These are phyloP conservation scores for Russula sp. DNA, from an alignment of 768 basidiomycete genomes.

Conservation along the genomic window DNA sequence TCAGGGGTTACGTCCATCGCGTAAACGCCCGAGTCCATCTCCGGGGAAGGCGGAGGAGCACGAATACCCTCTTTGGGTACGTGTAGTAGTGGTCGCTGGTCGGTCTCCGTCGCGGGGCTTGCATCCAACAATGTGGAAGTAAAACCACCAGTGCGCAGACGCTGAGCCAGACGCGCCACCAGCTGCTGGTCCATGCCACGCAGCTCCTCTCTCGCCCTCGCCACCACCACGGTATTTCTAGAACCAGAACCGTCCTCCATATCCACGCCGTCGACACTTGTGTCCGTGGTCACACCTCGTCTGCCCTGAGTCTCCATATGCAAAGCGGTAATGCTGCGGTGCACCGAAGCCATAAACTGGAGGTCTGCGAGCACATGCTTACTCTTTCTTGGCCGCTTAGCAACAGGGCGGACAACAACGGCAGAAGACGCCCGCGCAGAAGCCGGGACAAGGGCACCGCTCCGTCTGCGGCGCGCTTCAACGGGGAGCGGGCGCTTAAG, in stretches of 20 bases:
- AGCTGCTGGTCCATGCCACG: conserved; percentile 15
- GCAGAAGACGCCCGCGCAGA: background rate
- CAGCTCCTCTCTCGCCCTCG: conserved; percentile 6
- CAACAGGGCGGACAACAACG: conserved; percentile 2
- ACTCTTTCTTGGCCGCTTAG: conserved; percentile 21
- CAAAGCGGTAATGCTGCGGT: conserved; percentile 18
- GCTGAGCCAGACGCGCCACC: conserved; percentile 8
- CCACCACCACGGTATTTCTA: background rate
- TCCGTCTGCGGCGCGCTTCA: conserved; percentile 12
- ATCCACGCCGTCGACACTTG: background rate
- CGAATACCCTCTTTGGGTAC: conserved; percentile 15
- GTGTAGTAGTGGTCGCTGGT: background rate
- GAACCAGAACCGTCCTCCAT: background rate
- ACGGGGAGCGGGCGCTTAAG: conserved; percentile 13
- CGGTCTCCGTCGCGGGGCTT: background rate
- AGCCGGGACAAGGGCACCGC: conserved; percentile 13
- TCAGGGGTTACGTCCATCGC: conserved; percentile 12
- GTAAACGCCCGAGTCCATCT: conserved; percentile 10
- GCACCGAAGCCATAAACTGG: conserved; percentile 19
- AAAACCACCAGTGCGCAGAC: conserved; percentile 8
- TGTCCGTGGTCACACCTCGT: background rate
- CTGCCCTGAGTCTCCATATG: background rate
- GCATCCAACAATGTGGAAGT: conserved; percentile 7
- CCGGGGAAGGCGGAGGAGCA: conserved; percentile 17
- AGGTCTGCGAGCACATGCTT: conserved; percentile 20